Evolutionary conservation across 2,329 filamentous ascomycete species (phyloP), one percentile per base, ranked within the genome.

Genomic region (Colletotrichum godetiae): DNA sequence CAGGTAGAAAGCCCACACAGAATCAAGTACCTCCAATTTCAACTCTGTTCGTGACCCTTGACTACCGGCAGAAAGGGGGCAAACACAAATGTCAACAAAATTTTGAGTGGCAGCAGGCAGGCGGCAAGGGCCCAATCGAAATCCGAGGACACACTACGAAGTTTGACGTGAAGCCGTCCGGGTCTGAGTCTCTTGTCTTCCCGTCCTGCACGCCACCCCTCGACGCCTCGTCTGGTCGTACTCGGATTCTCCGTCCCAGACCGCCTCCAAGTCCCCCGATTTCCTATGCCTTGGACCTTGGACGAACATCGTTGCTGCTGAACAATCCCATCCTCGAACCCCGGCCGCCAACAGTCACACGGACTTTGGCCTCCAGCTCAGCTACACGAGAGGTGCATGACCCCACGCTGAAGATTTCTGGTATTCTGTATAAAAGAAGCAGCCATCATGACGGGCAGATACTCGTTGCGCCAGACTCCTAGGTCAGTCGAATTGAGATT

Each of bases 381-480:
- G 61, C 67, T 76, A 76, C 67, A 76, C 73, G 69, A 75, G 42
- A 70, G 57, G 35, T 73, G 74, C 73, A 75, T 67, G 46, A 64
- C 72, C 66, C 67, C 71, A 64, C 67, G 63, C 64, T 24, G n/a
- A 64, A 59, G 52, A 42, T 56, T 70, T n/a, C 55, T 29, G 42
- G 12, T 55, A 12, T 42, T 46, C 49, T 22, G 29, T 73, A 65
- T 74, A 74, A 71, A 71, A 52, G 65, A 46, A 61, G 24, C 58
- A 29, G 55, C 58, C 76, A 80, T 74, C 33, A 84, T 84, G 82
- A 80, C 82, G 53, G 78, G 77, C 65, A 80, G 82, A 74, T 84
- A 84, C 76, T 84, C 82, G 61, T 74, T 84, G 64, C 79, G 82
- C 73, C 79, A 83, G 73, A 82, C 82, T 56, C 82, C 82, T 35